Percentiles rank a stretch among this genome's conserved stretches.
phyloP scores from a whole-genome alignment of 2,329 filamentous ascomycete species.

The Neopestalotiopsis sp. region DNA sequence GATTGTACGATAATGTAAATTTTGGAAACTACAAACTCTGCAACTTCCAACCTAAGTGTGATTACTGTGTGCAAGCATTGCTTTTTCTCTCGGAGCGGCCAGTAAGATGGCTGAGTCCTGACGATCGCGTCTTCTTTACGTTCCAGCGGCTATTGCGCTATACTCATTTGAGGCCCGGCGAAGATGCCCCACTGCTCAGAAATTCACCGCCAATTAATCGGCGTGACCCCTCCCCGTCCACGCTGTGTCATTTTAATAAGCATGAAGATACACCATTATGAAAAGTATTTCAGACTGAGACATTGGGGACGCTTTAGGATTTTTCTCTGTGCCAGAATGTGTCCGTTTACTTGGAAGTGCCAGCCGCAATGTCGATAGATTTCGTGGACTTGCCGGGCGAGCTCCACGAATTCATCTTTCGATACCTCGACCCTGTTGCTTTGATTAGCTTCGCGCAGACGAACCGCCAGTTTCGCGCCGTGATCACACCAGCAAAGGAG shows the following conservation, averaged over 20 bases:
- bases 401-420: conserved; percentile 21
- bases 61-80: neutral
- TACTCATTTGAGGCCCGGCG: conserved; percentile 4
- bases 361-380: neutral
- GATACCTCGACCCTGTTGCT: conserved; percentile 20
- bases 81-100: neutral
- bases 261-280: neutral
- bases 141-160: neutral
- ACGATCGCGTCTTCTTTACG: too few species aligned
- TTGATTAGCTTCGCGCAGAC: conserved; percentile 20
- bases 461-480: conserved; percentile 10
- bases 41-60: neutral
- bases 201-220: neutral
- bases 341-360: neutral
- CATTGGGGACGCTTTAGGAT: neutral
- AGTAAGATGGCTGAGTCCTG: too few species aligned
- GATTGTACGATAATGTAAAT: conserved; percentile 4
- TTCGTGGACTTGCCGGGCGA: conserved; percentile 18
- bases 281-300: neutral
- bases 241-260: neutral
- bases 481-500: conserved; percentile 16
- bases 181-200: neutral
- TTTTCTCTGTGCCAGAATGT: neutral
- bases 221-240: neutral
- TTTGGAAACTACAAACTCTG: neutral